phyloP scores from a whole-genome alignment of 345 rosid genomes.

The Arabis hirsuta region DNA sequence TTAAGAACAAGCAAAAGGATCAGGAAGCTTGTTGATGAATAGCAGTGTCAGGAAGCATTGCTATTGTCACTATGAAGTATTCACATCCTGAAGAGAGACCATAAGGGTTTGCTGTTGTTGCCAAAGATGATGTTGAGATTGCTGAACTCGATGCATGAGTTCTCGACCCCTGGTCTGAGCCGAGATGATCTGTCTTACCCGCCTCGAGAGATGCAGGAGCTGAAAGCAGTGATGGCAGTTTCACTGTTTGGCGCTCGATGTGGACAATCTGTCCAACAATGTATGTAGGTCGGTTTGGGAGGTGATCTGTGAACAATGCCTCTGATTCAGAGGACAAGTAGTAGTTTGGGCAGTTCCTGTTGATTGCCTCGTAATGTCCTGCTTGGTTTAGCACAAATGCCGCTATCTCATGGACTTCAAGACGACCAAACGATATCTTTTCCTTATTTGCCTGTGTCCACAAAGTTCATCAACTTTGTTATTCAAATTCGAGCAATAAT shows the following conservation, averaged over 20 bases:
- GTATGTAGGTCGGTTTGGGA: conserved; percentile 77
- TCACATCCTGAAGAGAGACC: conserved; percentile 84
- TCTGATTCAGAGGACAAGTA: conserved; percentile 93
- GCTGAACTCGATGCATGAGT: conserved; percentile 55
- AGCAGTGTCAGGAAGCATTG: conserved; percentile 91
- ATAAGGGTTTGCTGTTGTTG: conserved; percentile 66
- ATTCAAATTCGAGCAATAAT: conserved; percentile 3
- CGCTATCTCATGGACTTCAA: conserved; percentile 91
- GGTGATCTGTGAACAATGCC: conserved; percentile 86
- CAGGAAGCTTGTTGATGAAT: conserved; percentile 88
- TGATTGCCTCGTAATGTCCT: conserved; percentile 90
- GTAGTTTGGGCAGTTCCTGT: conserved; percentile 67
- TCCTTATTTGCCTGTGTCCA: conserved; percentile 89
- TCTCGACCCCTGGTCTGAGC: conserved; percentile 59
- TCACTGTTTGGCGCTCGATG: conserved; percentile 81
- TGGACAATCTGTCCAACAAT: conserved; percentile 94
- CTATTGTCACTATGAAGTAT: conserved; percentile 92
- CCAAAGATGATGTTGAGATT: conserved; percentile 30
- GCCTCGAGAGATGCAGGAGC: conserved; percentile 50
- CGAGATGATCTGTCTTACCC: conserved; percentile 49
- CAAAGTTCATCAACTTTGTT: conserved; percentile 19
- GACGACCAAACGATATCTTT: conserved; percentile 79
- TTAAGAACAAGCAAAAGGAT: conserved; percentile 59
- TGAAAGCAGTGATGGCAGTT: conserved; percentile 48
- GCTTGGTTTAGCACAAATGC: conserved; percentile 82